Conservation (phyloP, 495 filamentous ascomycete genomes). For the Aspergillus nidulans region DNA sequence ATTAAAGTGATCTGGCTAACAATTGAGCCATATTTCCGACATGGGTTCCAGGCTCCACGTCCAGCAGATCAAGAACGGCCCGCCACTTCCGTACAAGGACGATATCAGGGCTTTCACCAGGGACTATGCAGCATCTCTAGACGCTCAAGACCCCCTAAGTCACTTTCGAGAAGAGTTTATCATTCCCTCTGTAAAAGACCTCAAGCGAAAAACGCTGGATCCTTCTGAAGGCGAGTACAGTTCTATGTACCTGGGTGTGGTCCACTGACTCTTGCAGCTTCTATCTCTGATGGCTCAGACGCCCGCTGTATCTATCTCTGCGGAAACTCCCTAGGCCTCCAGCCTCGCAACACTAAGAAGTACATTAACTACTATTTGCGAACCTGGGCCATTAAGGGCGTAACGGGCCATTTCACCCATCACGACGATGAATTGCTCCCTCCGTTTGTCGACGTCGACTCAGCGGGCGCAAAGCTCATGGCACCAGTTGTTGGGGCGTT, state of each 20-base stretch:
- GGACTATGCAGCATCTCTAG: slow-evolving; percentile 61
- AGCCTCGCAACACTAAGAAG: slow-evolving; percentile 66
- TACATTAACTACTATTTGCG: slow-evolving; percentile 74
- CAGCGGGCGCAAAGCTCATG: slow-evolving; percentile 64
- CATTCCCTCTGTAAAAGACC: slow-evolving; percentile 74
- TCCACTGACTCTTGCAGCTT: slow-evolving; percentile 11
- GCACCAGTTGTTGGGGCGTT: slow-evolving; percentile 82
- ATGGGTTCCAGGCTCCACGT: slow-evolving; percentile 32
- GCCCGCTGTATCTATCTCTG: slow-evolving; percentile 76
- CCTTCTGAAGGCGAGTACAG: slow-evolving; percentile 30
- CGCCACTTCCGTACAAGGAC: slow-evolving; percentile 34
- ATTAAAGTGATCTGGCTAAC: background rate
- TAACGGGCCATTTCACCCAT: slow-evolving; percentile 86
- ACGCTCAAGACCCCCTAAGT: slow-evolving; percentile 63
- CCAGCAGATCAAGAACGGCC: slow-evolving; percentile 24
- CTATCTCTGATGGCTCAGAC: slow-evolving; percentile 31
- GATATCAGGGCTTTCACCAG: slow-evolving; percentile 37
- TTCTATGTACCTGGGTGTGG: background rate
- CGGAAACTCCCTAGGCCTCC: slow-evolving; percentile 93
- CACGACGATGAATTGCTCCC: slow-evolving; percentile 69
- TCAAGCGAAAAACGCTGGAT: slow-evolving; percentile 61
- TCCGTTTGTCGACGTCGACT: slow-evolving; percentile 78
- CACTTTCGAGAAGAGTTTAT: slow-evolving; percentile 73
- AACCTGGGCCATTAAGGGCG: slow-evolving; percentile 90
- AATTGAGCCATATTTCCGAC: background rate